Evolutionary conservation across 768 basidiomycete species (phyloP).

Genomic region (Scleroderma bovista): DNA sequence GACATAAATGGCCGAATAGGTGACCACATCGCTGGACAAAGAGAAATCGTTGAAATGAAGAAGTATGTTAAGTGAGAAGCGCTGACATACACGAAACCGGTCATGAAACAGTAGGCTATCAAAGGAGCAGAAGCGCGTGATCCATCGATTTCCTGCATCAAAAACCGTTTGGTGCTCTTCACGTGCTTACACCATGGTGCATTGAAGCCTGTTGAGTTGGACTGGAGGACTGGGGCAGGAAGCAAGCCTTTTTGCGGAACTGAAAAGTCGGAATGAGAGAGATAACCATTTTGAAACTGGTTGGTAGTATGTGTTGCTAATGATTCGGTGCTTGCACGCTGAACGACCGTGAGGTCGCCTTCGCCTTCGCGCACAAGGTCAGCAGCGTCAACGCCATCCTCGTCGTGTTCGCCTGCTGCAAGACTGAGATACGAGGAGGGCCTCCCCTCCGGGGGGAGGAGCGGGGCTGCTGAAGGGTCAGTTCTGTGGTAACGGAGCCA

Average conservation of each 20-base stretch:
- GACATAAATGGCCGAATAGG: slow-evolving; percentile 71
- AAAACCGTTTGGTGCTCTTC: neutral
- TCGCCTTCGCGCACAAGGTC: neutral
- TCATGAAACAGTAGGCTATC: slow-evolving; percentile 67
- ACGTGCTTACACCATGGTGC: neutral
- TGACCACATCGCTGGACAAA: slow-evolving; percentile 49
- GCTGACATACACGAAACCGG: slow-evolving; percentile 56
- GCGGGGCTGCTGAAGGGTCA: no score
- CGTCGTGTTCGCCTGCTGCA: no score
- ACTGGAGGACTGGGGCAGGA: slow-evolving; percentile 4
- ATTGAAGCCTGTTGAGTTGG: neutral
- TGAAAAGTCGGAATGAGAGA: neutral
- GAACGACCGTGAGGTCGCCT: neutral
- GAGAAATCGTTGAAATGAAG: neutral
- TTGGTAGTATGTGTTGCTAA: neutral
- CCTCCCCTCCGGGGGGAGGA: no score
- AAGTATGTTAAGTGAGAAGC: neutral
- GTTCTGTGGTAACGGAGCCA: no score
- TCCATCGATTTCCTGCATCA: slow-evolving; percentile 7
- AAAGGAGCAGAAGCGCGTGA: slow-evolving; percentile 43
- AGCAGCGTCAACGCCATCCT: no score
- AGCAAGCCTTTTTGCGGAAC: neutral
- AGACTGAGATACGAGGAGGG: no score
- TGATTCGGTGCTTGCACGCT: neutral
- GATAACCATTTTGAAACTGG: neutral